phyloP scores from a whole-genome alignment of 2,329 filamentous ascomycete genomes.

The Claviceps lovelessii region DNA sequence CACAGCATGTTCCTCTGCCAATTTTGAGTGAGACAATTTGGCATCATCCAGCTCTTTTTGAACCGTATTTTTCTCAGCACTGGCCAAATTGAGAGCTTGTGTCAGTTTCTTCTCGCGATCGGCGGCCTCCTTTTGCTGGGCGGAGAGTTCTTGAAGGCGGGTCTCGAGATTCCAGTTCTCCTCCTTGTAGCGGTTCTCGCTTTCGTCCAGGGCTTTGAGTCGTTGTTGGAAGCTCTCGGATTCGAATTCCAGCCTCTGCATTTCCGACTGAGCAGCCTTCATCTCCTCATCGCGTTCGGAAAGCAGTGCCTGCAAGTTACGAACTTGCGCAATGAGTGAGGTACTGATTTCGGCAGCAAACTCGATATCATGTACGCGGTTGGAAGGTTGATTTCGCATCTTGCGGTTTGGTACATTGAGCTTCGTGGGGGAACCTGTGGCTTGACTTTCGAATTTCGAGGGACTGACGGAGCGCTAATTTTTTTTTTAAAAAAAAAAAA shows the following conservation, averaged over 20 bases:
- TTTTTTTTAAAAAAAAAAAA: not conserved
- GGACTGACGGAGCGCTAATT: slow-evolving; percentile 54
- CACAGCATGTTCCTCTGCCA: slow-evolving; percentile 66
- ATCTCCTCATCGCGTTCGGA: slow-evolving; percentile 79
- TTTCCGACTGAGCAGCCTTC: slow-evolving; percentile 59
- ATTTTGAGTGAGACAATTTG: slow-evolving; percentile 62
- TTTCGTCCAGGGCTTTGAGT: slow-evolving; percentile 74
- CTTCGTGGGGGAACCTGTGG: slow-evolving; percentile 77
- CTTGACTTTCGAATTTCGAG: slow-evolving; percentile 70
- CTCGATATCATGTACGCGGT: slow-evolving; percentile 86
- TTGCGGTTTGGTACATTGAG: slow-evolving; percentile 75
- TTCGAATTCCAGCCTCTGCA: slow-evolving; percentile 68
- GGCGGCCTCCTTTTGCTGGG: slow-evolving; percentile 57
- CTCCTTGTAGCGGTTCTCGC: slow-evolving; percentile 90
- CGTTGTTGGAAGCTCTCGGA: slow-evolving; percentile 66
- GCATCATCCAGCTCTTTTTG: slow-evolving; percentile 88
- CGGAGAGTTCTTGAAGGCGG: slow-evolving; percentile 69
- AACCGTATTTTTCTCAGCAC: slow-evolving; percentile 59
- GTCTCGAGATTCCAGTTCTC: slow-evolving; percentile 98
- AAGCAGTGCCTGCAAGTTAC: slow-evolving; percentile 73
- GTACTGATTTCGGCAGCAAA: slow-evolving; percentile 98
- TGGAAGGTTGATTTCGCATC: slow-evolving; percentile 77
- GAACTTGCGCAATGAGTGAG: slow-evolving; percentile 82
- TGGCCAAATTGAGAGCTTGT: slow-evolving; percentile 53
- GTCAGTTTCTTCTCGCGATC: slow-evolving; percentile 74